phyloP scores from a whole-genome alignment of 768 basidiomycete genomes.

The Termitomyces bulborhizus region DNA sequence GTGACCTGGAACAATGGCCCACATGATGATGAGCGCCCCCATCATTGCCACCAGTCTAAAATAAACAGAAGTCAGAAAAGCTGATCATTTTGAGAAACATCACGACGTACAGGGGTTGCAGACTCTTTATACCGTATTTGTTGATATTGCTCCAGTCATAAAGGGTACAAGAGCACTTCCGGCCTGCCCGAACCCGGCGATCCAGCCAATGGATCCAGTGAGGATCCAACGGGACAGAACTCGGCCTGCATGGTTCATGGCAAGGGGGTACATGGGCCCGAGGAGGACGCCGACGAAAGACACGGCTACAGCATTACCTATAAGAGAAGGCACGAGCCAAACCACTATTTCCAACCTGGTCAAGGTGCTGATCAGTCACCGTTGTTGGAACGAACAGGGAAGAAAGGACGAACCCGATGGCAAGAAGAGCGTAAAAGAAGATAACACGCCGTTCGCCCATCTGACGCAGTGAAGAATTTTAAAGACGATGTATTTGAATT shows the following conservation, averaged over 20 bases:
- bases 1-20: constrained; percentile 40
- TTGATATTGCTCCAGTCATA: constrained; percentile 59
- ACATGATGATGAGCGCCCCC: constrained; percentile 49
- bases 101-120: constrained; percentile 54
- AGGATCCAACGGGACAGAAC: constrained; percentile 70
- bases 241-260: constrained; percentile 64
- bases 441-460: constrained; percentile 52
- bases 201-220: constrained; percentile 60
- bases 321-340: constrained; percentile 62
- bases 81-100: background rate
- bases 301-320: constrained; percentile 57
- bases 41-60: constrained; percentile 55
- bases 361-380: background rate
- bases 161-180: constrained; percentile 71
- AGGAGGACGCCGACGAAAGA: constrained; percentile 62
- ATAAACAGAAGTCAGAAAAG: background rate
- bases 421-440: constrained; percentile 44
- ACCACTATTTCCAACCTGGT: constrained; percentile 43
- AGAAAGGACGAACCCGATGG: constrained; percentile 34
- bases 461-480: constrained; percentile 16
- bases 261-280: constrained; percentile 70
- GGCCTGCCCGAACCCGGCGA: constrained; percentile 62
- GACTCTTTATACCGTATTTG: constrained; percentile 53
- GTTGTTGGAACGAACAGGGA: background rate
- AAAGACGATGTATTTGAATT: too few species aligned